Conservation (phyloP, 805 yeast species). For the Kuraishia borneana region DNA sequence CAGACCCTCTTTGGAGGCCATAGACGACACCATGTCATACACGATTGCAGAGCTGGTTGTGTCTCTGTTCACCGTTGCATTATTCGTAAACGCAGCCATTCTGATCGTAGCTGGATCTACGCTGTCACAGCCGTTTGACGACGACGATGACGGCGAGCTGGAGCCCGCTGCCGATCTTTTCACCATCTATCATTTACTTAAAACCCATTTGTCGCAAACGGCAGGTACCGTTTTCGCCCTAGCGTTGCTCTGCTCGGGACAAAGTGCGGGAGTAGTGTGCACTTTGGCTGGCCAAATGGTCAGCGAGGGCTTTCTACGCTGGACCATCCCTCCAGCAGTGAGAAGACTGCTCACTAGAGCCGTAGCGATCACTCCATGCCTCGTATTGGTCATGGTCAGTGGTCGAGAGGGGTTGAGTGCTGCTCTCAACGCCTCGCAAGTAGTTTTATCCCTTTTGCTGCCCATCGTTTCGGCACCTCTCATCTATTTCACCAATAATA, state of each 20-base stretch:
- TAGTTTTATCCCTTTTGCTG: conserved; percentile 63
- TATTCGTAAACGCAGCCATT: conserved; percentile 88
- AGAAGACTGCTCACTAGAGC: conserved; percentile 71
- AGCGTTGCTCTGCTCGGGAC: conserved; percentile 85
- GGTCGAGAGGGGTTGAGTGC: conserved; percentile 77
- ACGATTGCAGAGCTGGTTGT: conserved; percentile 77
- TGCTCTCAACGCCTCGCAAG: conserved; percentile 74
- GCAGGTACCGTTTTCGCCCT: conserved; percentile 87
- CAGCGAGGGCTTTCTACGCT: conserved; percentile 75
- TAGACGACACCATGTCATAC: conserved; percentile 65
- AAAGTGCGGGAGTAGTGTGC: conserved; percentile 90
- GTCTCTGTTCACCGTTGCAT: conserved; percentile 76
- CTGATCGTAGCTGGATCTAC: conserved; percentile 89
- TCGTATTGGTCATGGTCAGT: conserved; percentile 55
- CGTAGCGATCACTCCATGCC: conserved; percentile 80
- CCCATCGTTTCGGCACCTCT: conserved; percentile 88
- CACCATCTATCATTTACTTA: conserved; percentile 65
- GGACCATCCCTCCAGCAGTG: conserved; percentile 75
- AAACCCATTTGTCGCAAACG: conserved; percentile 62
- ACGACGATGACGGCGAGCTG: conserved; percentile 43
- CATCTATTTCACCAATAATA: conserved; percentile 67
- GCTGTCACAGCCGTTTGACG: conserved; percentile 29
- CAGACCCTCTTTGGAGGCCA: conserved; percentile 72
- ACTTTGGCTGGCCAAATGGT: conserved; percentile 93
- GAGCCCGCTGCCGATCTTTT: conserved; percentile 66